Evolutionary conservation across 148 eudicot genomes (phyloP).

Genomic region (Chenopodium berlandieri): DNA sequence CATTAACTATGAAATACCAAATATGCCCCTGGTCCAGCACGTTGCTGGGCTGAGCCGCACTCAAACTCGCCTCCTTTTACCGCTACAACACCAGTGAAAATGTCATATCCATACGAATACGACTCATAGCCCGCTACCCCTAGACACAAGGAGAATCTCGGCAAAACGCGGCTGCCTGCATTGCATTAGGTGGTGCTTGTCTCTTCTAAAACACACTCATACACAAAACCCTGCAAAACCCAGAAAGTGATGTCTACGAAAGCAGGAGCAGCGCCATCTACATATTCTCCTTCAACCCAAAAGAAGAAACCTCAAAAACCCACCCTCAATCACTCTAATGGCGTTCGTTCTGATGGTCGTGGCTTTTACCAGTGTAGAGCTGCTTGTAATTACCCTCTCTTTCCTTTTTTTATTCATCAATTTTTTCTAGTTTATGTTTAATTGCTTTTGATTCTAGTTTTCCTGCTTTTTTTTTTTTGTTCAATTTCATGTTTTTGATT

Average conservation of each 20-base stretch:
- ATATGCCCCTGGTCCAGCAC: too few relatives aligned
- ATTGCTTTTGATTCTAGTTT: background rate
- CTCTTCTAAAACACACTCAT: too few relatives aligned
- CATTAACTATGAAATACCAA: too few relatives aligned
- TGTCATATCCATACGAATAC: too few relatives aligned
- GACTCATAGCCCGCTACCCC: too few relatives aligned
- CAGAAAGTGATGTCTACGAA: slow-evolving; percentile 54
- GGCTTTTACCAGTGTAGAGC: slow-evolving; percentile 84
- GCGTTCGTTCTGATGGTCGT: slow-evolving; percentile 83
- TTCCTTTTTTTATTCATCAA: background rate
- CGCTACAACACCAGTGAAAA: too few relatives aligned
- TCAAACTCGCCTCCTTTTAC: too few relatives aligned
- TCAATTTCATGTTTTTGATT: background rate
- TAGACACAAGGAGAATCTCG: too few relatives aligned
- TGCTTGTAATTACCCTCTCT: slow-evolving; percentile 53
- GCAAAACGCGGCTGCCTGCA: too few relatives aligned
- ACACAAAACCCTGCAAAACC: background rate
- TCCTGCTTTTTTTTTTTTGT: background rate
- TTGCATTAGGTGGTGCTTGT: too few relatives aligned
- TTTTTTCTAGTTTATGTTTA: background rate
- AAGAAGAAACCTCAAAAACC: slow-evolving; percentile 47
- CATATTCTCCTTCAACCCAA: slow-evolving; percentile 70
- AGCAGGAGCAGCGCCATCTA: slow-evolving; percentile 38
- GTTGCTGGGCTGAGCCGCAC: too few relatives aligned
- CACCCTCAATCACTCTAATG: slow-evolving; percentile 45